A percentile compares a stretch with the other conserved stretches of the same genome.
Evolutionary conservation across 1,284 basidiomycete genomes (phyloP).

Genomic region (Agaricales sp.): DNA sequence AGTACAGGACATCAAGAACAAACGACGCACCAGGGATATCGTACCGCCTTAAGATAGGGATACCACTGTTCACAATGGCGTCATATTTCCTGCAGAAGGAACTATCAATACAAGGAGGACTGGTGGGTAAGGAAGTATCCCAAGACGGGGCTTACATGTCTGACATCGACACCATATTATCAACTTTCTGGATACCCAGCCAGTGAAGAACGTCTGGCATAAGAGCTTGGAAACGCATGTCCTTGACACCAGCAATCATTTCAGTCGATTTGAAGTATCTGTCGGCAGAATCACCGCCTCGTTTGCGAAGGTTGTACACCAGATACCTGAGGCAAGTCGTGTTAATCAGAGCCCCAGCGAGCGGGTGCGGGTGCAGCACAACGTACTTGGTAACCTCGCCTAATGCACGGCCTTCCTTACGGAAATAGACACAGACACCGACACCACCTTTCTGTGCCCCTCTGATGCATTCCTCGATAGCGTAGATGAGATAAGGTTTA

Average conservation of each 20-base stretch:
- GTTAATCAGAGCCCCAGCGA: not conserved
- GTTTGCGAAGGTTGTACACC: constrained; percentile 93
- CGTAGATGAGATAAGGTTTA: constrained; percentile 88
- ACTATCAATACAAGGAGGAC: constrained; percentile 3
- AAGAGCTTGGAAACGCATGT: constrained; percentile 90
- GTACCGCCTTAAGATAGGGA: constrained; percentile 74
- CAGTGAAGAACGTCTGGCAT: constrained; percentile 96
- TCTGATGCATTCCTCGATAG: constrained; percentile 89
- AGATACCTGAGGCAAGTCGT: constrained; percentile 45
- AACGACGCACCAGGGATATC: constrained; percentile 62
- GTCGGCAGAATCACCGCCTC: constrained; percentile 86
- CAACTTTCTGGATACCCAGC: constrained; percentile 85
- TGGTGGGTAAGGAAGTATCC: too few species aligned
- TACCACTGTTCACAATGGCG: constrained; percentile 83
- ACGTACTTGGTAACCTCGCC: constrained; percentile 85
- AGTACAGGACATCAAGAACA: not conserved
- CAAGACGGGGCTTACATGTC: constrained; percentile 72
- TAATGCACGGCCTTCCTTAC: constrained; percentile 87
- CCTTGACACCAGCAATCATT: constrained; percentile 90
- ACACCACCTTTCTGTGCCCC: constrained; percentile 77
- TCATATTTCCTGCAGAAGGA: constrained; percentile 73
- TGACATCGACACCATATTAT: constrained; percentile 89
- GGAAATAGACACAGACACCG: constrained; percentile 90
- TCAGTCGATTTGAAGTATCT: constrained; percentile 94
- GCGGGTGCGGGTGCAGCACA: constrained; percentile 1